These are phyloP conservation scores for Tetratostichococcus sp. DNA, from an alignment of 139 green algal genomes.

Conservation along the genomic window DNA sequence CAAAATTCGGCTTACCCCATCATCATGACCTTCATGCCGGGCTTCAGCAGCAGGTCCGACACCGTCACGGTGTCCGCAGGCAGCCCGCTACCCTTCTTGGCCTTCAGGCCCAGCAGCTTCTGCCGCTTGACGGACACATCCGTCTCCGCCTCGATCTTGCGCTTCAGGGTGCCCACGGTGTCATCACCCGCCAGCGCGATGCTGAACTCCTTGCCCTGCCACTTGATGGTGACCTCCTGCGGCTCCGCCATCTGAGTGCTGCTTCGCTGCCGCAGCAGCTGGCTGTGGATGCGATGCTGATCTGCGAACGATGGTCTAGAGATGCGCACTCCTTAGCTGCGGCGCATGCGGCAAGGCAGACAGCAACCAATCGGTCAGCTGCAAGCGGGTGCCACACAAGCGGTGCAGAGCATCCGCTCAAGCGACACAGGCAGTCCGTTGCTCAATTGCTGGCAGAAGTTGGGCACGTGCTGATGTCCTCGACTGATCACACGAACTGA, in stretches of 20 bases:
- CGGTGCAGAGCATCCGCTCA: no score
- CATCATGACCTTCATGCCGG: slow-evolving; percentile 70
- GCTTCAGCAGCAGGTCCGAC: slow-evolving; percentile 56
- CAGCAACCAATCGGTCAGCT: no score
- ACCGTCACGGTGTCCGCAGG: slow-evolving; percentile 44
- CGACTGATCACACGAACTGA: no score
- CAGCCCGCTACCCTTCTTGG: slow-evolving; percentile 41
- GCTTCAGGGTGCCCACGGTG: slow-evolving; percentile 46
- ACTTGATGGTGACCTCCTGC: slow-evolving; percentile 32
- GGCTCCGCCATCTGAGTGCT: background rate
- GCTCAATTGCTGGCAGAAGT: no score
- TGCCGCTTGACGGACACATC: slow-evolving; percentile 44
- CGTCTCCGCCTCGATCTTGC: slow-evolving; percentile 56
- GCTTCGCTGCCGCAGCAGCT: no score
- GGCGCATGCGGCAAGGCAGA: no score
- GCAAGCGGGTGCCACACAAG: no score
- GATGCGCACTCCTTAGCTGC: no score
- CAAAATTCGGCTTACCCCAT: slow-evolving; percentile 64
- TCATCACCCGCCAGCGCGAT: slow-evolving; percentile 28
- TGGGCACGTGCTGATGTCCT: no score
- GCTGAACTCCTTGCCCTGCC: slow-evolving; percentile 42
- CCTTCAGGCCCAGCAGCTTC: slow-evolving; percentile 82
- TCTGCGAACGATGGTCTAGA: no score
- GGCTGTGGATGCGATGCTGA: no score
- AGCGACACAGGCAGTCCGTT: no score